Base-by-base conservation (phyloP, 2,329 filamentous ascomycete genomes). In the Ophiosphaerella korrae region DNA sequence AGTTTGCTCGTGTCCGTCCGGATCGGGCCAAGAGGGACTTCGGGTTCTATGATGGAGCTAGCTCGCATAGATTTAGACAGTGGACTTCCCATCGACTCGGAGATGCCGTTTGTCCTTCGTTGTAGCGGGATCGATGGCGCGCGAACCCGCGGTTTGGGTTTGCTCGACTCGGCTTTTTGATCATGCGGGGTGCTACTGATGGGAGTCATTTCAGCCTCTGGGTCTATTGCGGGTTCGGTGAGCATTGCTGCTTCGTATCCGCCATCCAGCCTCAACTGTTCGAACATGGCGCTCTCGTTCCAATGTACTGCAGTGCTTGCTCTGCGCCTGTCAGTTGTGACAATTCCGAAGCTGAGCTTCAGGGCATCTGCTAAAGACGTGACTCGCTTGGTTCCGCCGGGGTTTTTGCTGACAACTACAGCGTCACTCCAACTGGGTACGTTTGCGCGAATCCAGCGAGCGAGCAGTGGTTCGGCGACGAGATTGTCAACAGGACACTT, bases 381-480 rank as follows among this genome's bases (percentile, higher is more conserved):
- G 34, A 97, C 94, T 60, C 94, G 85, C 79, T 99, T 99, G 42
- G 94, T 97, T 51, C 94, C 94, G 48, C 94, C 94, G 1, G 94
- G 90, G 70, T 99, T 99, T 80, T 99, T 99, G 70, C 93, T 97
- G 18, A 99, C 94, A 13, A 97, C 92, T 6, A 99, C 94, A 8
- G 91, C 92, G 62, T 97, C 88, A 55, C 82, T 85, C 94, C 94
- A 99, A 58, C 89, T 85, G 12, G 85, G 81, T 34, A 99, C 88
- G 70, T 97, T 94, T 73, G 88, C 85, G 53, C 88, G 88, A 66
- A 99, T 96, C 94, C 94, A 99, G 64, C 91, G 89, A 46, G 93
- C 92, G 67, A 99, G 91, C 57, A 97, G 83, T 13, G 94, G 93
- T 74, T 99, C 94, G 44, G 94, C 94, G 65, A 96, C 91, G 45